A percentile compares a stretch with the other conserved stretches of the same genome.
These are phyloP conservation scores for Bryoglossum gracile DNA, from an alignment of 495 filamentous ascomycete genomes.

Conservation along the genomic window DNA sequence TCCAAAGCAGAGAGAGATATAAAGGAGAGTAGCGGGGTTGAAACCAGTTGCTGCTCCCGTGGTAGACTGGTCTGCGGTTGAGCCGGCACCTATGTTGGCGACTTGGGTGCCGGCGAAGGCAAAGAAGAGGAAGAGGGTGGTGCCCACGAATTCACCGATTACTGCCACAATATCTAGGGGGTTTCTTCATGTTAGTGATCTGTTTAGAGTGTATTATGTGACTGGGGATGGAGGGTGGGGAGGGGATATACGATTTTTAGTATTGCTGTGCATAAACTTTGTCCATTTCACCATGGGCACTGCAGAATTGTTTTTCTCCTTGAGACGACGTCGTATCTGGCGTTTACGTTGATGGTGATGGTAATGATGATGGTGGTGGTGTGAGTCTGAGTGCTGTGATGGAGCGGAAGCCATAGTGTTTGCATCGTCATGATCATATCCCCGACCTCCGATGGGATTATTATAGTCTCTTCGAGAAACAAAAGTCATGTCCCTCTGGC, in stretches of 20 bases:
- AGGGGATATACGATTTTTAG: background rate
- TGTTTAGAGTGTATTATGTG: no score
- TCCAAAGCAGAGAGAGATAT: constrained; percentile 52
- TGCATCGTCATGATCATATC: no score
- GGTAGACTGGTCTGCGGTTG: background rate
- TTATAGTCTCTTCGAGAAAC: background rate
- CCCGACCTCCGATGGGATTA: background rate
- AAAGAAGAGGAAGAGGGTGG: constrained; percentile 13
- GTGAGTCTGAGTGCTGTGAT: background rate
- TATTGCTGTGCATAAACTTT: background rate
- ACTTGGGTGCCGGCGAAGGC: constrained; percentile 31
- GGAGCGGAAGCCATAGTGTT: background rate
- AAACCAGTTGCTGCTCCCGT: constrained; percentile 17
- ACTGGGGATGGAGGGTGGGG: background rate
- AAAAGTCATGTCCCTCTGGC: no score
- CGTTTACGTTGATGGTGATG: background rate
- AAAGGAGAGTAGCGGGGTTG: constrained; percentile 48
- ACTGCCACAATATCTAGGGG: constrained; percentile 12
- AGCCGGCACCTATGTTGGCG: constrained; percentile 31
- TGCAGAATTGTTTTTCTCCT: background rate
- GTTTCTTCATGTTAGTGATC: background rate
- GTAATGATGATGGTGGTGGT: background rate
- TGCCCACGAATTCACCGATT: constrained; percentile 10
- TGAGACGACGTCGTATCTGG: background rate
- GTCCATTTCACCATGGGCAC: background rate